Conservation (phyloP, 768 basidiomycete species). For the Suillus subluteus region DNA sequence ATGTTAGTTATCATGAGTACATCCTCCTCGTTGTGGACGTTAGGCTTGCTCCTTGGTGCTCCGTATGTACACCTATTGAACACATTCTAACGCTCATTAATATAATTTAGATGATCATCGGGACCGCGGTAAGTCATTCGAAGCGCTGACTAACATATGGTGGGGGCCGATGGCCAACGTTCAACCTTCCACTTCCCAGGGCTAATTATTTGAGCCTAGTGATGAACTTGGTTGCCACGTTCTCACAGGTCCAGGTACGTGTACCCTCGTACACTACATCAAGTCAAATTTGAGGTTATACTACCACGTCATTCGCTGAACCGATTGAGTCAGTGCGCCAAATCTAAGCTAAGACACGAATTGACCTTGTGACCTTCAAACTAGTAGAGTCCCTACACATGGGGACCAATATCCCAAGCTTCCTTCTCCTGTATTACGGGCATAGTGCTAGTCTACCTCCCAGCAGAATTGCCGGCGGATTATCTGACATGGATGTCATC, state of each 20-base stretch:
- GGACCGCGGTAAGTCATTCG: neutral
- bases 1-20: neutral
- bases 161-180: neutral
- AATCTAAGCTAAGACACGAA: neutral
- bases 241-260: constrained; percentile 8
- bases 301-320: neutral
- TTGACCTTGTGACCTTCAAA: neutral
- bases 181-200: constrained; percentile 1
- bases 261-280: neutral
- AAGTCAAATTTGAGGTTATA: constrained; percentile 4
- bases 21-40: neutral
- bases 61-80: neutral
- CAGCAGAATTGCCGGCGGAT: no score
- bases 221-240: constrained; percentile 4
- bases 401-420: neutral
- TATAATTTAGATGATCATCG: neutral
- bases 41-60: neutral
- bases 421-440: no score
- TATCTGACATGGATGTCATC: no score
- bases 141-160: neutral
- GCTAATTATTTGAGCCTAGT: neutral
- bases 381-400: neutral
- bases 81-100: neutral
- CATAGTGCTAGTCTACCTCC: no score
- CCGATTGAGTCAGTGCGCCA: neutral